A percentile compares a stretch with the other conserved stretches of the same genome.
Evolutionary conservation across 495 filamentous ascomycete genomes (phyloP).

Genomic region (Tirmania nivea): DNA sequence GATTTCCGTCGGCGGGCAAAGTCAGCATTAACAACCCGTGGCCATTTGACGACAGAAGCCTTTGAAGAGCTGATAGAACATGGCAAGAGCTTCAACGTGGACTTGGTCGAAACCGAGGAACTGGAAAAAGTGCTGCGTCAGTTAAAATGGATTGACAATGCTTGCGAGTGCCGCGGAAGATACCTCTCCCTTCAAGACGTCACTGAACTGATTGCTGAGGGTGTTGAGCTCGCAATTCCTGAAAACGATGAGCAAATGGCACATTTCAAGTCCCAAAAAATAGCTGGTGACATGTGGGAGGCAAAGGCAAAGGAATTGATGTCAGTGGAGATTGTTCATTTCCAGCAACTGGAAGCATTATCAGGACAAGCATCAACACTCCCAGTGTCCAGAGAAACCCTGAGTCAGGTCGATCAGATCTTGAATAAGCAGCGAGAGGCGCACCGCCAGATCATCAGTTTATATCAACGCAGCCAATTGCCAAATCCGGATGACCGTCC

Average conservation of each 20-base stretch:
- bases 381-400: slow-evolving; percentile 61
- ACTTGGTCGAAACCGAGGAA: slow-evolving; percentile 76
- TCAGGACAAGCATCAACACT: slow-evolving; percentile 51
- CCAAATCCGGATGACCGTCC: slow-evolving; percentile 58
- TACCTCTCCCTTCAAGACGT: slow-evolving; percentile 56
- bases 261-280: slow-evolving; percentile 51
- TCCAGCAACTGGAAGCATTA: slow-evolving; percentile 80
- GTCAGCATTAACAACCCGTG: slow-evolving; percentile 39
- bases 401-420: slow-evolving; percentile 71
- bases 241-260: slow-evolving; percentile 54
- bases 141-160: slow-evolving; percentile 72
- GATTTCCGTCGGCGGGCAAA: slow-evolving; percentile 65
- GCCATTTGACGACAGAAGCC: slow-evolving; percentile 40
- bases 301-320: slow-evolving; percentile 84
- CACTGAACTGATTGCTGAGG: slow-evolving; percentile 51
- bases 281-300: slow-evolving; percentile 71
- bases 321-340: slow-evolving; percentile 69
- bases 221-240: slow-evolving; percentile 50
- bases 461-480: slow-evolving; percentile 57
- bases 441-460: slow-evolving; percentile 58
- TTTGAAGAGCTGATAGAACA: slow-evolving; percentile 76
- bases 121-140: slow-evolving; percentile 63
- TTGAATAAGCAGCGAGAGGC: slow-evolving; percentile 91
- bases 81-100: slow-evolving; percentile 76
- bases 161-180: slow-evolving; percentile 36